These are phyloP conservation scores for Prillingera fragicola DNA, from an alignment of 1,284 basidiomycete species.

Conservation along the genomic window DNA sequence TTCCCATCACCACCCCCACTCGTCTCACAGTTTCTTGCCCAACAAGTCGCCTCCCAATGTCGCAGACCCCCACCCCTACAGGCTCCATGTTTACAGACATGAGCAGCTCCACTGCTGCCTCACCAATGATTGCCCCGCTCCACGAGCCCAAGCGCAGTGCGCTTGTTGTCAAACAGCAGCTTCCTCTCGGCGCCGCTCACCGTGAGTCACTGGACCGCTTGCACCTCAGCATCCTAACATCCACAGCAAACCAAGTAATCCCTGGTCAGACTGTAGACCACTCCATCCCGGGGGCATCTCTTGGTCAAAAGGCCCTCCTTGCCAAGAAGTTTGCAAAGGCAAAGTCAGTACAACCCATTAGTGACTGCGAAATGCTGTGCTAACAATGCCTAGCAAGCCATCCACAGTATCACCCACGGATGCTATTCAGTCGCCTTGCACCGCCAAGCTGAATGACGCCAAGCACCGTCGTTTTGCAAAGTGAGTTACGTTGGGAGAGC, in stretches of 20 bases:
- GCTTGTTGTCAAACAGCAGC: conserved; percentile 67
- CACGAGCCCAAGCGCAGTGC: conserved; percentile 77
- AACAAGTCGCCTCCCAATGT: too few relatives aligned
- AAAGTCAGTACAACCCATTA: conserved; percentile 54
- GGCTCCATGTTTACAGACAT: neutral
- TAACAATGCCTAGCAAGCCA: conserved; percentile 61
- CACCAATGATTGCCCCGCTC: conserved; percentile 60
- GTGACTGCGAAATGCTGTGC: neutral
- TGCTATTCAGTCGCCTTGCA: conserved; percentile 82
- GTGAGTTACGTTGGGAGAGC: conserved; percentile 53
- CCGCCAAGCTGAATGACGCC: conserved; percentile 77
- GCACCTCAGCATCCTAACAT: conserved; percentile 2
- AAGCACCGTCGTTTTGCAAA: conserved; percentile 88
- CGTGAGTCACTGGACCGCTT: conserved; percentile 37
- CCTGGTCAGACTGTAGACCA: conserved; percentile 41
- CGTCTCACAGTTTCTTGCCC: too few relatives aligned
- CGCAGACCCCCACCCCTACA: neutral
- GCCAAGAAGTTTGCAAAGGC: conserved; percentile 81
- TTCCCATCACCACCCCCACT: too few relatives aligned
- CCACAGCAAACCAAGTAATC: conserved; percentile 42
- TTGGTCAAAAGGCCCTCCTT: conserved; percentile 78
- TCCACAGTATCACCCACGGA: conserved; percentile 84
- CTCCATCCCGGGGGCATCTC: conserved; percentile 33
- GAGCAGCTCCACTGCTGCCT: conserved; percentile 17
- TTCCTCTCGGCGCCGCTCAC: conserved; percentile 64